Base-by-base conservation (phyloP, 305 asterid genomes). In the Fraxinus nigra region DNA sequence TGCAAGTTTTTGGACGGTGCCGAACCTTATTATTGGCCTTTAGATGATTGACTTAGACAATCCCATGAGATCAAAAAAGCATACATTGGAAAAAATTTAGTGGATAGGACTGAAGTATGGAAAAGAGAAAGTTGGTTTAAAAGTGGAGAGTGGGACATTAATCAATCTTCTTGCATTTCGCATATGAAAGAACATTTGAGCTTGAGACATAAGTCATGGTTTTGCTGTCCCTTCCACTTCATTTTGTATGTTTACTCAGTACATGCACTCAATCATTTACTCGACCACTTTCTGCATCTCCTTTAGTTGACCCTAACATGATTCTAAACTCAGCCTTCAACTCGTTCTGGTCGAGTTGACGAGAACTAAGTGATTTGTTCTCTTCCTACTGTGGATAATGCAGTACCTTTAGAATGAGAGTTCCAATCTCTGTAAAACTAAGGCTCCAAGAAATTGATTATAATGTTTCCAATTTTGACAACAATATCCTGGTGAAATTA, bases 31-130 rank as follows among this genome's bases (percentile, higher is more conserved):
- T 20, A 67, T 28, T 67, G 37, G 37, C 20, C 1, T 28, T 7
- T 48, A 80, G 86, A 85, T 82, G 48, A 88, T 91, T 90, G 93
- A 91, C 92, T 89, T 83, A 13, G 84, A 59, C 88, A 67, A 84
- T 74, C 89, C 81, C 77, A 78, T 74, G 73, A 67, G 80, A 67
- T 13, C 20, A 11, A 14, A 24, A 28, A 22, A 61, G 72, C 33
- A 61, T 9, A 22, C 14, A 61, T 20, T 18, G 32, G 9, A 61
- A 61, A 61, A 11, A 28, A 67, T 0, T 67, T 28, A 28, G 35
- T 67, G 73, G 73, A 81, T 75, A 89, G 61, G 84, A 81, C 43
- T 81, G 79, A 81, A 83, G 67, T 35, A 70, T 35, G 84, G 79
- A 77, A 79, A 78, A 80, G 38, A 80, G 75, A 82, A 78, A 81